Base-by-base conservation (phyloP, 2,329 filamentous ascomycete genomes). In the Fusarium mangiferae region DNA sequence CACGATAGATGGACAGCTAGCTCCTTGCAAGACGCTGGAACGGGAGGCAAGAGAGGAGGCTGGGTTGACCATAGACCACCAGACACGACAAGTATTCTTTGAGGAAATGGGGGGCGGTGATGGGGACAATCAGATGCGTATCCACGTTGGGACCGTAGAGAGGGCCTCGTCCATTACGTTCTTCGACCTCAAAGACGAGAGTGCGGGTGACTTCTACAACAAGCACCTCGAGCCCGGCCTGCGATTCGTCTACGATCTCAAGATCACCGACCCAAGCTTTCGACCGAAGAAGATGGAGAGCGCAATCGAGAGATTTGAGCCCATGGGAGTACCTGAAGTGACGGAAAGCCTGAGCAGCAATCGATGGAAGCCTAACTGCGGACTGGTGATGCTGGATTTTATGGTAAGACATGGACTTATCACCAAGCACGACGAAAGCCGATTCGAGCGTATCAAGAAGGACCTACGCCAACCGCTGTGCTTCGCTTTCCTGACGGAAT, bases 361-460 rank as follows among this genome's bases (percentile, higher is more conserved):
- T 14, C 61, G 62, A 35, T 84, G 82, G 82, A 84, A 84, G 74
- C 81, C 82, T n/a, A 83, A 83, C 58, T 82, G 81, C 52, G 82
- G 78, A n/a, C 70, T 83, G 11, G 81, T 82, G n/a, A 83, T 83
- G 79, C 72, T 84, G 30, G 81, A 83, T 49, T 84, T 83, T 56
- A 64, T 84, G 44, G 63, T 81, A 18, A 79, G 81, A 24, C 79
- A 79, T 62, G 74, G 77, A 9, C 76, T 78, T 39, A 66, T 82
- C 45, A 72, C 55, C 17, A 72, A 70, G 13, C 66, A 62, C 4
- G 76, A 80, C 9, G 78, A 80, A 42, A 71, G 67, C 28, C 67
- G 71, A 10, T 77, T 76, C 24, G 62, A 62, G 4, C 51, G 70
- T 7, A 73, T 82, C 41, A 60, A 55, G n/a, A 49, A 63, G 12